Evolutionary conservation across 73 alveolate genomes (phyloP).

Genomic region (Diophrys sp.): DNA sequence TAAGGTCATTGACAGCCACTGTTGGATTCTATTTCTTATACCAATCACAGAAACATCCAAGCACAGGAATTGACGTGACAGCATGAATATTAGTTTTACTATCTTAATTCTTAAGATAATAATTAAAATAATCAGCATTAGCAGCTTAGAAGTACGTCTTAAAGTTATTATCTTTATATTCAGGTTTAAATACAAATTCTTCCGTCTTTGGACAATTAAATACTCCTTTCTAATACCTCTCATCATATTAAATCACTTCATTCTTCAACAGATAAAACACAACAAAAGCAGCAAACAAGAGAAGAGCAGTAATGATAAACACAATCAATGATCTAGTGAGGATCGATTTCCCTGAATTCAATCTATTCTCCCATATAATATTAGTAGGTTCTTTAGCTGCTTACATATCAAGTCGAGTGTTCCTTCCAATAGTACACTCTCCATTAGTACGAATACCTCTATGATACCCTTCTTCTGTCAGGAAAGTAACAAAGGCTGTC

Average conservation of each 20-base stretch:
- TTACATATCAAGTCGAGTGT: background rate
- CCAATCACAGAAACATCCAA: background rate
- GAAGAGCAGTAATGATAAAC: background rate
- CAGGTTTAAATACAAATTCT: background rate
- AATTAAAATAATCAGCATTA: background rate
- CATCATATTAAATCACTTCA: background rate
- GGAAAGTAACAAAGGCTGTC: constrained; percentile 46
- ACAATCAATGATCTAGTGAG: constrained; percentile 9
- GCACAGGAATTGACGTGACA: background rate
- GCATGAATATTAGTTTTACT: background rate
- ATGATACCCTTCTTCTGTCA: constrained; percentile 39
- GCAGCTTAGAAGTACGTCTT: background rate
- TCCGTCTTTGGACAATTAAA: background rate
- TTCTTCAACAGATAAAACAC: constrained; percentile 20
- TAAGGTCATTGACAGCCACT: constrained; percentile 7
- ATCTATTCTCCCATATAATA: constrained; percentile 55
- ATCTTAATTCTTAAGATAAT: background rate
- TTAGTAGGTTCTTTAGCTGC: constrained; percentile 54
- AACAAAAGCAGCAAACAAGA: constrained; percentile 12
- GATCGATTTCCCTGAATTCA: background rate
- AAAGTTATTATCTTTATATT: background rate
- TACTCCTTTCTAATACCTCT: background rate
- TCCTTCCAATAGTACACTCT: background rate
- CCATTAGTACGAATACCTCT: constrained; percentile 15
- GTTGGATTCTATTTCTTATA: background rate